Percentiles rank a stretch among this genome's conserved stretches.
Evolutionary conservation across 495 filamentous ascomycete species (phyloP).

Genomic region (Emericellopsis terricola): DNA sequence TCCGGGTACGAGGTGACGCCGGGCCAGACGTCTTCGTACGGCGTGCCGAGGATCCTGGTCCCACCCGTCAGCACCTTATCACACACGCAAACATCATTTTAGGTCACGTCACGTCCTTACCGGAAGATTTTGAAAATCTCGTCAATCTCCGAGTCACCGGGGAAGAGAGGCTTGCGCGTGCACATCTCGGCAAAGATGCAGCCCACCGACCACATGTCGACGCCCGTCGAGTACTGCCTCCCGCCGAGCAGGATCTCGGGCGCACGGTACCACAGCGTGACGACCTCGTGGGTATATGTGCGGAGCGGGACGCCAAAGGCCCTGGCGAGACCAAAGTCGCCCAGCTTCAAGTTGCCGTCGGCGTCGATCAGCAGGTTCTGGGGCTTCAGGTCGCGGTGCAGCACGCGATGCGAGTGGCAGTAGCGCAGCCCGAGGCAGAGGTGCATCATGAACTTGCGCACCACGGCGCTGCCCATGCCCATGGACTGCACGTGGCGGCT

Average conservation of each 20-base stretch:
- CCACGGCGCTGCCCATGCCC: slow-evolving; percentile 77
- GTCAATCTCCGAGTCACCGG: slow-evolving; percentile 96
- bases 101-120: too few relatives aligned
- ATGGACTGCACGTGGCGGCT: slow-evolving; percentile 44
- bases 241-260: slow-evolving; percentile 95
- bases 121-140: slow-evolving; percentile 99
- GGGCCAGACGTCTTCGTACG: slow-evolving; percentile 76
- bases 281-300: slow-evolving; percentile 97
- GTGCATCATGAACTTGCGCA: slow-evolving; percentile 96
- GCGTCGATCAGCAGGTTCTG: slow-evolving; percentile 93
- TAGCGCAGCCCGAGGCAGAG: slow-evolving; percentile 81
- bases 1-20: slow-evolving; percentile 96
- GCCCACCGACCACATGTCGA: slow-evolving; percentile 98
- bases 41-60: slow-evolving; percentile 71
- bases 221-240: slow-evolving; percentile 92
- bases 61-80: neutral
- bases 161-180: slow-evolving; percentile 92
- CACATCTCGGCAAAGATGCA: slow-evolving; percentile 99
- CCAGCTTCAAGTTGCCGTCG: slow-evolving; percentile 91
- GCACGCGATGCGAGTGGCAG: slow-evolving; percentile 86
- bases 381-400: slow-evolving; percentile 94
- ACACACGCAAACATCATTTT: neutral
- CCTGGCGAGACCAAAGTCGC: slow-evolving; percentile 90
- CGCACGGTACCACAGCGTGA: slow-evolving; percentile 96
- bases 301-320: slow-evolving; percentile 92